Base-by-base conservation (phyloP, 2,329 filamentous ascomycete genomes). In the Fusarium acutatum region DNA sequence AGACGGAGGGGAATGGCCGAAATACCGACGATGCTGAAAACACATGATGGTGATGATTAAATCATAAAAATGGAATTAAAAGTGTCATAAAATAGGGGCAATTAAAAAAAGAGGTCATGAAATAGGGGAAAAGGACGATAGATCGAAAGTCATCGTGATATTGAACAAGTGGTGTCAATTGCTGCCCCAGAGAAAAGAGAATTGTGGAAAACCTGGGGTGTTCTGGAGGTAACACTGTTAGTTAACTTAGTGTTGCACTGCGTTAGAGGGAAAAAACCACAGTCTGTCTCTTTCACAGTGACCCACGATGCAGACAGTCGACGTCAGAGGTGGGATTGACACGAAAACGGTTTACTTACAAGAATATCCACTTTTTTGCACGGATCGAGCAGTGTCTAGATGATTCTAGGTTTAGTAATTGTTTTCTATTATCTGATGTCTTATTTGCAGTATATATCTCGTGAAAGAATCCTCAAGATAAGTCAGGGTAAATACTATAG, bases 261-360 rank as follows among this genome's bases (percentile, higher is more conserved):
- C 54, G 64, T 60, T 54, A 30, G 28, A 43, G 40, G 35, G 22
- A 26, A 28, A 41, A 30, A 46, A 63, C 32, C 28, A 60, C 46
- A 41, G 46, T 26, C 57, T 12, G 17, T 34, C 47, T 50, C 22
- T 32, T 32, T 52, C 13, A 8, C n/a, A 11, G 30, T 14, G 54
- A 47, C 64, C 65, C 65, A 68, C 64, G 65, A 68, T 71, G 53
- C 38, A 72, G 44, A 20, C 20, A 43, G 37, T 54, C 69, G 69
- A 73, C 71, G 71, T 73, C 71, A 74, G 67, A 71, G 62, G 60
- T 50, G 67, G 35, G 18, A 52, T n/a, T 40, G 34, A 46, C 62
- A 67, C 57, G 67, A 56, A 71, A 71, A 71, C 69, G 62, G 69
- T 71, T 40, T 28, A 38, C 34, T n/a, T 40, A 40, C 15, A 65